phyloP scores from a whole-genome alignment of 179 eudicot species.

The Vitellaria paradoxa region DNA sequence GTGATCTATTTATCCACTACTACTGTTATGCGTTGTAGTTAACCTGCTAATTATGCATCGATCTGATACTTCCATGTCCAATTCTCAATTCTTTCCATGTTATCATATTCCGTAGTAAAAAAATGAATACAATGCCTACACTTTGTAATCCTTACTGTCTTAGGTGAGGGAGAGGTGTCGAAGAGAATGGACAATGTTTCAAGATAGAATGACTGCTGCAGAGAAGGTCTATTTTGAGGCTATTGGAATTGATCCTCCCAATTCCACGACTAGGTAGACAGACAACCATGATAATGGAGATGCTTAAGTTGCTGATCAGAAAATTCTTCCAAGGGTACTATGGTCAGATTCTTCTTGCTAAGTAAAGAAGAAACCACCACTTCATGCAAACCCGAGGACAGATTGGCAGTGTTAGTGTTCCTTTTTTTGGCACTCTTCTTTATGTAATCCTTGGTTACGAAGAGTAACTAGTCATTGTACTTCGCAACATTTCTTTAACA shows the following conservation, averaged over 20 bases:
- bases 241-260: conserved; percentile 47
- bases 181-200: conserved; percentile 70
- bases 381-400: too few species aligned
- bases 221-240: conserved; percentile 57
- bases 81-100: neutral
- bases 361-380: neutral
- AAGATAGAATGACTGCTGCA: conserved; percentile 55
- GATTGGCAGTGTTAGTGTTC: neutral
- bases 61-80: neutral
- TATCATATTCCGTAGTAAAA: neutral
- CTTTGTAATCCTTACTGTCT: neutral
- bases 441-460: neutral
- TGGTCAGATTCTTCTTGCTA: conserved; percentile 4
- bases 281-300: neutral
- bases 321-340: neutral
- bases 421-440: conserved; percentile 1
- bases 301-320: neutral
- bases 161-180: conserved; percentile 81
- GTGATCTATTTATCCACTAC: neutral
- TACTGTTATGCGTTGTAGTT: neutral
- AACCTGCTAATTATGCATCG: neutral
- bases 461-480: neutral
- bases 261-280: conserved; percentile 32
- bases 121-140: neutral
- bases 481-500: neutral